Evolutionary conservation across 805 yeast species (phyloP), one percentile per base, ranked within the genome.

Genomic region (Metschnikowia henanensis): DNA sequence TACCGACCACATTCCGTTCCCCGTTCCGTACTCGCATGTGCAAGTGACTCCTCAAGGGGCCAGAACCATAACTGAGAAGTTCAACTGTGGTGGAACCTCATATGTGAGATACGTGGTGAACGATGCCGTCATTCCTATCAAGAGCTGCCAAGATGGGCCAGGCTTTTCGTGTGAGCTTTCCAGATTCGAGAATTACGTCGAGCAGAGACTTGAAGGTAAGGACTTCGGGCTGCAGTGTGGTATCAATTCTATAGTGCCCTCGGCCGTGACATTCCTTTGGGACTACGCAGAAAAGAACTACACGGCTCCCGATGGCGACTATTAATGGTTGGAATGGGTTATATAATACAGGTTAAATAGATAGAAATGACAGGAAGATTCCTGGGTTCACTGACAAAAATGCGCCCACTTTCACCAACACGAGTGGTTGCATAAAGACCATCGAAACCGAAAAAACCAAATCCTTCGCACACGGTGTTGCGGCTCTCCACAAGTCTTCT

Each of bases 1-100:
- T 4, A 58, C 73, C 5, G 70, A 70, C 47, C 64, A 66, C 35
- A 70, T 79, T 35, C 71, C 70, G 5, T 78, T 79, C 61, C 69
- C 70, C 38, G 63, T 72, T 43, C 63, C 70, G 10, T 83, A 73
- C 66, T 72, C 68, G 10, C 73, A 66, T 43, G 58, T 65, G 12
- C 59, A 61, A 29, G 50, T 66, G 33, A 64, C 66, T 18, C 75
- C 76, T 7, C 72, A 68, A 56, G 72, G 71, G 25, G 72, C 72
- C 10, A 56, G 75, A 49, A 53, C 65, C 30, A 56, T 62, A 45
- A 59, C 66, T 35, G 76, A 70, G 44, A 69, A 69, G 52, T 65
- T 49, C 52, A 52, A 50, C 30, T 66, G 69, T 43, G 57, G 50
- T 5, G 56, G 57, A 34, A 53, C 55, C 7, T 56, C 62, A 10